Conservation (phyloP, 2,329 filamentous ascomycete genomes). For the Hypoxylon sp. region DNA sequence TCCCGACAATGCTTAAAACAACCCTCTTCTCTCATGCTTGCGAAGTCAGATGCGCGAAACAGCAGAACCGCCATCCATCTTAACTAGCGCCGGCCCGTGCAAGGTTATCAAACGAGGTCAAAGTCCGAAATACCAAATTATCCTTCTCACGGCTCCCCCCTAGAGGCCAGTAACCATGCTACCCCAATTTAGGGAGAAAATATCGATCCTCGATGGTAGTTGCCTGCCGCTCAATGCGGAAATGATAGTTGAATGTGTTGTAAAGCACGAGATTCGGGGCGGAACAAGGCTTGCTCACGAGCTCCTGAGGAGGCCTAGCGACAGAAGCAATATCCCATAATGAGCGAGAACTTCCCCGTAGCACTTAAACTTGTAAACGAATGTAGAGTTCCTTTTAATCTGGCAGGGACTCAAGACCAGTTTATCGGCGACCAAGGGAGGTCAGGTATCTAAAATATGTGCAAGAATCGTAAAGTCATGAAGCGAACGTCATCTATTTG, state of each 20-base stretch:
- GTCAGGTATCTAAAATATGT: constrained; percentile 53
- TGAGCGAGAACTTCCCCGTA: constrained; percentile 31
- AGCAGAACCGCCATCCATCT: constrained; percentile 47
- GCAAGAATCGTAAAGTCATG: constrained; percentile 53
- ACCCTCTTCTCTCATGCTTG: constrained; percentile 42
- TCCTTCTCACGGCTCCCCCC: constrained; percentile 29
- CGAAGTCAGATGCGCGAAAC: constrained; percentile 44
- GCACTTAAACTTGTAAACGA: constrained; percentile 33
- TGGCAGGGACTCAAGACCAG: constrained; percentile 40
- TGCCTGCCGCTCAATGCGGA: constrained; percentile 14
- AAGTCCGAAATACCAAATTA: constrained; percentile 44
- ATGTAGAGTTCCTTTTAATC: constrained; percentile 35
- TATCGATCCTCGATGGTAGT: constrained; percentile 20
- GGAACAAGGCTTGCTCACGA: constrained; percentile 10
- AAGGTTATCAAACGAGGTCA: constrained; percentile 42
- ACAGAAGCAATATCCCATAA: constrained; percentile 37
- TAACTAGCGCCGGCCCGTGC: constrained; percentile 52
- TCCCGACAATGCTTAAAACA: constrained; percentile 40
- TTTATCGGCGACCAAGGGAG: constrained; percentile 38
- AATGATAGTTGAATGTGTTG: constrained; percentile 17
- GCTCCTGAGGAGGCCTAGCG: constrained; percentile 7
- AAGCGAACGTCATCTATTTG: constrained; percentile 45
- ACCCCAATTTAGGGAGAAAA: constrained; percentile 18
- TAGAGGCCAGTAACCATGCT: constrained; percentile 25
- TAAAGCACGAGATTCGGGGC: constrained; percentile 13